These are phyloP conservation scores for Colletotrichum orbiculare DNA, from an alignment of 2,329 filamentous ascomycete genomes.

Conservation along the genomic window DNA sequence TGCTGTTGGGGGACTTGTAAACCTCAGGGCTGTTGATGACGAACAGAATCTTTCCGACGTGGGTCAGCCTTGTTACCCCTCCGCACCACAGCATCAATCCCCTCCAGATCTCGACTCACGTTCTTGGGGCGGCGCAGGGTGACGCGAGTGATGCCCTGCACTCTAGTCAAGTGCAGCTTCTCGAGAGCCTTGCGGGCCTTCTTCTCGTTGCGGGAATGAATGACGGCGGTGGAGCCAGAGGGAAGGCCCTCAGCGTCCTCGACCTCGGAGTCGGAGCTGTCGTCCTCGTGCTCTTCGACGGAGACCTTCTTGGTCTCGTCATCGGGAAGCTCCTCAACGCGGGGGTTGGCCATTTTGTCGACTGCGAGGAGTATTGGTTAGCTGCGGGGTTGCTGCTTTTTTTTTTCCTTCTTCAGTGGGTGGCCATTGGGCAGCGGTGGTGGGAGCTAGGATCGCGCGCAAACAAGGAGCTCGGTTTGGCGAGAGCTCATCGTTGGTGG, in stretches of 20 bases:
- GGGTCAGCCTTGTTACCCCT: constrained; percentile 36
- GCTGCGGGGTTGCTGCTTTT: constrained; percentile 22
- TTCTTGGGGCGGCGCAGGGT: constrained; percentile 99
- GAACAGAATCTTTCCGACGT: constrained; percentile 85
- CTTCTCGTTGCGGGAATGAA: constrained; percentile 99
- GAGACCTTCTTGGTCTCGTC: constrained; percentile 86
- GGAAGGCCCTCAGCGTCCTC: constrained; percentile 75
- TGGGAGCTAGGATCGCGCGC: constrained; percentile 37
- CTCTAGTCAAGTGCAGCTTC: constrained; percentile 96
- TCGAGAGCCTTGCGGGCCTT: constrained; percentile 99
- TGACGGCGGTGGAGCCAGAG: constrained; percentile 86
- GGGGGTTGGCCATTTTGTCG: constrained; percentile 91
- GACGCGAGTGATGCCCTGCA: constrained; percentile 97
- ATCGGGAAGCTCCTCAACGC: constrained; percentile 97
- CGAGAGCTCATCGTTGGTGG: constrained; percentile 23
- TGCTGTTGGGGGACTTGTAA: constrained; percentile 99
- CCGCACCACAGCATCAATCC: constrained; percentile 14
- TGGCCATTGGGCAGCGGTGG: constrained; percentile 15
- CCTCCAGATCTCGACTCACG: constrained; percentile 71
- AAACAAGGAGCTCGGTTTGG: constrained; percentile 29
- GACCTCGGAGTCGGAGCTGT: constrained; percentile 80
- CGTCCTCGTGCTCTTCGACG: constrained; percentile 78
- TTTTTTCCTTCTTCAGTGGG: constrained; percentile 8
- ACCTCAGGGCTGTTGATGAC: constrained; percentile 99
- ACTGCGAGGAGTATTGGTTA: constrained; percentile 26